Evolutionary conservation across 495 filamentous ascomycete species (phyloP).

Genomic region (Talaromyces adpressus): DNA sequence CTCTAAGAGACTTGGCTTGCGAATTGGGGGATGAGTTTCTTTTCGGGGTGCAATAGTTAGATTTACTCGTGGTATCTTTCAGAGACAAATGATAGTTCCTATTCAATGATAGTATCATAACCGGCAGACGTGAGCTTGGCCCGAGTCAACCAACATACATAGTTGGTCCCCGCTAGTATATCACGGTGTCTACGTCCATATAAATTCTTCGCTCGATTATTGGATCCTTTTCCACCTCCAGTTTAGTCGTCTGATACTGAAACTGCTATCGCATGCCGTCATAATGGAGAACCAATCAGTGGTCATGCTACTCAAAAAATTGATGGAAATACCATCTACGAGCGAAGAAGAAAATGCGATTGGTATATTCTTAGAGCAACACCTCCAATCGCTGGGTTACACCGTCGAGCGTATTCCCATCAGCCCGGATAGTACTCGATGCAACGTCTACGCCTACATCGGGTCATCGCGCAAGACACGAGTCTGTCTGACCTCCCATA

Average conservation of each 20-base stretch:
- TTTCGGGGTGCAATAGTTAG: constrained; percentile 9
- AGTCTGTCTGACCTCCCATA: constrained; percentile 60
- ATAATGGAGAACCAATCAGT: constrained; percentile 10
- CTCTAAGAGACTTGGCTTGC: constrained; percentile 10
- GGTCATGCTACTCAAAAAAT: constrained; percentile 14
- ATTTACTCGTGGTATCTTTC: constrained; percentile 3
- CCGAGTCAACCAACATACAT: constrained; percentile 3
- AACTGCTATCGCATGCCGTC: neutral
- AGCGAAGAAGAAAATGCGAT: constrained; percentile 23
- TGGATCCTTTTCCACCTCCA: constrained; percentile 1
- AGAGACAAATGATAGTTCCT: constrained; percentile 4
- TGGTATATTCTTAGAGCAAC: constrained; percentile 16
- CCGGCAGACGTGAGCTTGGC: neutral
- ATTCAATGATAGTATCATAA: constrained; percentile 3
- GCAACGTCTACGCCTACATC: constrained; percentile 20
- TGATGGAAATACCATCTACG: constrained; percentile 21
- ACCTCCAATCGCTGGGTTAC: constrained; percentile 18
- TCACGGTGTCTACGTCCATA: neutral
- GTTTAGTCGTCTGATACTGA: too few species aligned
- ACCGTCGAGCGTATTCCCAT: constrained; percentile 26
- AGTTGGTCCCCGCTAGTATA: too few species aligned
- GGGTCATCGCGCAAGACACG: constrained; percentile 11
- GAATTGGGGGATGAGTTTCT: constrained; percentile 12
- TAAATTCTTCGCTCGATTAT: constrained; percentile 3
- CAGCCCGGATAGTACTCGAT: constrained; percentile 14